Percentiles rank a stretch among this genome's conserved stretches.
Evolutionary conservation across 2,329 filamentous ascomycete species (phyloP).

Genomic region (Ophiocordyceps camponoti-floridani): DNA sequence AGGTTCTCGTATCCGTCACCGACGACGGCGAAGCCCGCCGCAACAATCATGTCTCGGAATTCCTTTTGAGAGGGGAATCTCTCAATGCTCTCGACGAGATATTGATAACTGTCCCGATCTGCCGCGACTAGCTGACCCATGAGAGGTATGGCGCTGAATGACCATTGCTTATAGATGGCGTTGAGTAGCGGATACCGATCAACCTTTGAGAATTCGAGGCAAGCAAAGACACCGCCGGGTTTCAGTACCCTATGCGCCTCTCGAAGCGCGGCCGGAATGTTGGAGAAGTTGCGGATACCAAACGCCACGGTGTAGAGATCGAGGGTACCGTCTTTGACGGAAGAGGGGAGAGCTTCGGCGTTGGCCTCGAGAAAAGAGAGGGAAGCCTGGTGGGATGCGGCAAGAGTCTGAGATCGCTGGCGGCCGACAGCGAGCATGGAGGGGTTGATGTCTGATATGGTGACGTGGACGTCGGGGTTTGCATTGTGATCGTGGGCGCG

Average conservation of each 20-base stretch:
- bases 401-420: constrained; percentile 49
- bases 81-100: constrained; percentile 95
- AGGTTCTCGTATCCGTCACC: constrained; percentile 77
- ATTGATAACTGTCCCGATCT: constrained; percentile 93
- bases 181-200: constrained; percentile 65
- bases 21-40: constrained; percentile 72
- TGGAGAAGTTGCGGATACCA: constrained; percentile 91
- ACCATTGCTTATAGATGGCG: constrained; percentile 85
- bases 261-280: constrained; percentile 65
- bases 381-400: constrained; percentile 34
- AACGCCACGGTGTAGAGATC: constrained; percentile 97
- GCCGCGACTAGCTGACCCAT: constrained; percentile 91
- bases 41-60: constrained; percentile 67
- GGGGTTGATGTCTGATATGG: constrained; percentile 89
- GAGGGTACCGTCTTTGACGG: constrained; percentile 51
- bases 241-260: constrained; percentile 82
- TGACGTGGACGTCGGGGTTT: constrained; percentile 67
- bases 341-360: constrained; percentile 52
- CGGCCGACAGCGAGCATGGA: constrained; percentile 83
- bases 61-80: constrained; percentile 72
- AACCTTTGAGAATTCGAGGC: constrained; percentile 80
- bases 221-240: constrained; percentile 90
- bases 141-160: constrained; percentile 80
- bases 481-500: constrained; percentile 64
- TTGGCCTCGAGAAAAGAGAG: constrained; percentile 76